These are phyloP conservation scores for Lophiotrema nucula DNA, from an alignment of 495 filamentous ascomycete species.

Conservation along the genomic window DNA sequence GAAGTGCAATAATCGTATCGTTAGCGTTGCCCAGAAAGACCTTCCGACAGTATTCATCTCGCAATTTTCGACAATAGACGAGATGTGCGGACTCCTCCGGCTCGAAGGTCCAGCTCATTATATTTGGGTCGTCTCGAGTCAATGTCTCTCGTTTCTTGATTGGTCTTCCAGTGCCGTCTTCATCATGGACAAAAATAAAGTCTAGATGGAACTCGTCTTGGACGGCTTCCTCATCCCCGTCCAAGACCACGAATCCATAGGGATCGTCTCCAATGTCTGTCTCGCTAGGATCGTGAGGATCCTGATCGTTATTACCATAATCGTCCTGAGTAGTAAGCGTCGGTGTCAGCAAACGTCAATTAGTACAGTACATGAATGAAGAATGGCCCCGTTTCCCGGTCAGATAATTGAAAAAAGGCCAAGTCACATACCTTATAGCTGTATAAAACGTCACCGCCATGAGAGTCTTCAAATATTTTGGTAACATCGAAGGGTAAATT, in stretches of 20 bases:
- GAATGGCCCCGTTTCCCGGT: no score
- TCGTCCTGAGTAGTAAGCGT: no score
- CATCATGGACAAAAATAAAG: constrained; percentile 1
- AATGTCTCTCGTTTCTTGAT: neutral
- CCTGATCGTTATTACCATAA: constrained; percentile 1
- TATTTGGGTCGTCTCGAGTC: neutral
- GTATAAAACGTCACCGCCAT: neutral
- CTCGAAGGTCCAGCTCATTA: neutral
- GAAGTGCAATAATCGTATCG: constrained; percentile 3
- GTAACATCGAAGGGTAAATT: neutral
- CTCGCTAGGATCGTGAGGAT: neutral
- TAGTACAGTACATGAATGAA: no score
- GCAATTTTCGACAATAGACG: neutral
- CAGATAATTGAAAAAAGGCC: no score
- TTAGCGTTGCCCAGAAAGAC: neutral
- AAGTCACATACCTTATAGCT: no score
- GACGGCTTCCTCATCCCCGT: neutral
- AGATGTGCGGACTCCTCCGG: neutral
- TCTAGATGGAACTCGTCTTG: neutral
- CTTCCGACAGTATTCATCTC: neutral
- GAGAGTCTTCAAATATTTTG: neutral
- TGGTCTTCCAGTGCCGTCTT: neutral
- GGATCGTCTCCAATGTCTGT: neutral
- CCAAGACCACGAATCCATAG: constrained; percentile 2
- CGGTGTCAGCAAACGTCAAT: no score